Evolutionary conservation across 371 early-diverging fungal genomes (phyloP), one percentile per base, ranked within the genome.

Genomic region (Saksenaea vasiformis): DNA sequence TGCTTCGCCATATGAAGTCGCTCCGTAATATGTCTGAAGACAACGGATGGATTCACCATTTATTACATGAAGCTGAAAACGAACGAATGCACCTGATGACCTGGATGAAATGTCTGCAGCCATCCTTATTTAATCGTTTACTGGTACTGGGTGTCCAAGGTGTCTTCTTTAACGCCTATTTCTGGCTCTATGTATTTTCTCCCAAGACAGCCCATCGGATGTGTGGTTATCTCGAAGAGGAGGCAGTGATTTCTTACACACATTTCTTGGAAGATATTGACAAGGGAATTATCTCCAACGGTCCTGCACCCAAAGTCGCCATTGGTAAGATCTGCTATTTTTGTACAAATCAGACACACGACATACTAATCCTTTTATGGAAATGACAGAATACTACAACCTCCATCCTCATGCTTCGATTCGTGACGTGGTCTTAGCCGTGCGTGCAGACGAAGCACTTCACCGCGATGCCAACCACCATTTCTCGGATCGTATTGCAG

Each of bases 401-500:
- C 77, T 99, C 34, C 84, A 84, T 13, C 84, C 91, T 0, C 68
- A 84, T 14, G 95, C 99, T 1, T 91, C 90, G 3, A 70, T 99
- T 44, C 84, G 92, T 15, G 98, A 99, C 60, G 93, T 97, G 8
- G 94, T 96, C n/a, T 72, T 93, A 19, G 97, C 96, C 27, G 90
- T 99, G 10, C 84, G 99, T n/a, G 91, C 96, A 5, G 99, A 99
- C 68, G 99, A 99, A 72, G 94, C 92, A 4, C 78, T 90, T n/a
- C 99, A 98, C 68, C 85, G 97, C 63, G 96, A 98, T 62, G 90
- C 94, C 11, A 99, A 99, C 83, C 98, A 97, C 68, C 85, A 88
- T 56, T 82, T 97, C 31, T 87, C 93, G n/a, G 90, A 91, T 51
- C 75, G 78, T 62, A 70, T 78, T 57, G 67, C 69, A 39, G 27